phyloP scores from a whole-genome alignment of 2,329 filamentous ascomycete species.

The Xylariaceae sp. region DNA sequence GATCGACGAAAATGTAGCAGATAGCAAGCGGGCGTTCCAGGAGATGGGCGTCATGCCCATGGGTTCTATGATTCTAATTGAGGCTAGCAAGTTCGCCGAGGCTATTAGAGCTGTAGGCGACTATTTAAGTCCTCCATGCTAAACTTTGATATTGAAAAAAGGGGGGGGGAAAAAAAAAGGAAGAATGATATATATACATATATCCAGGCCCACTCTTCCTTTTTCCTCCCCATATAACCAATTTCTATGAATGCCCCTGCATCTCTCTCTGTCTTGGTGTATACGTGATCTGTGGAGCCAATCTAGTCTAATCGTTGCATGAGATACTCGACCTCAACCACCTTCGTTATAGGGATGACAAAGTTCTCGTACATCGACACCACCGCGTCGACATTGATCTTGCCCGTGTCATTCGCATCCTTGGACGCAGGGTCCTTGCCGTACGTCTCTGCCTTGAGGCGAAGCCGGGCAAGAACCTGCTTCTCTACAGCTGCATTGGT shows the following conservation, averaged over 20 bases:
- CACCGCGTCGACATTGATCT: constrained; percentile 90
- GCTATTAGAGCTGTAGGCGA: constrained; percentile 72
- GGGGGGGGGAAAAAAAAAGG: constrained; percentile 5
- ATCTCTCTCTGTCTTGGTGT: not conserved
- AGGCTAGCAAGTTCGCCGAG: constrained; percentile 66
- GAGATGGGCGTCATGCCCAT: constrained; percentile 82
- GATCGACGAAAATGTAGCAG: constrained; percentile 72
- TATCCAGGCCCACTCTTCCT: not conserved
- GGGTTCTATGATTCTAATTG: constrained; percentile 82
- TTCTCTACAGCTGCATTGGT: constrained; percentile 85
- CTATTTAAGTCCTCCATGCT: constrained; percentile 56
- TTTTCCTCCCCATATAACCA: constrained; percentile 4
- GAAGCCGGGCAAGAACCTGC: constrained; percentile 80
- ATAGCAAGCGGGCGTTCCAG: constrained; percentile 92
- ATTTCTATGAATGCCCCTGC: constrained; percentile 10
- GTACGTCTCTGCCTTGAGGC: constrained; percentile 87
- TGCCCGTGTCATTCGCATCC: constrained; percentile 53
- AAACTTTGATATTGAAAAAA: constrained; percentile 32
- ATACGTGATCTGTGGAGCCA: not conserved
- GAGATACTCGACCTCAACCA: constrained; percentile 95
- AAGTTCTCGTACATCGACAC: constrained; percentile 86
- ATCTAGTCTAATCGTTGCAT: constrained; percentile 73
- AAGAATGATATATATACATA: constrained; percentile 7
- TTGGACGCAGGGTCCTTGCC: constrained; percentile 75
- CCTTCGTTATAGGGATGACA: constrained; percentile 96